These are phyloP conservation scores for Aquilaria agallochum DNA, from an alignment of 441 rosid genomes.

Conservation along the genomic window DNA sequence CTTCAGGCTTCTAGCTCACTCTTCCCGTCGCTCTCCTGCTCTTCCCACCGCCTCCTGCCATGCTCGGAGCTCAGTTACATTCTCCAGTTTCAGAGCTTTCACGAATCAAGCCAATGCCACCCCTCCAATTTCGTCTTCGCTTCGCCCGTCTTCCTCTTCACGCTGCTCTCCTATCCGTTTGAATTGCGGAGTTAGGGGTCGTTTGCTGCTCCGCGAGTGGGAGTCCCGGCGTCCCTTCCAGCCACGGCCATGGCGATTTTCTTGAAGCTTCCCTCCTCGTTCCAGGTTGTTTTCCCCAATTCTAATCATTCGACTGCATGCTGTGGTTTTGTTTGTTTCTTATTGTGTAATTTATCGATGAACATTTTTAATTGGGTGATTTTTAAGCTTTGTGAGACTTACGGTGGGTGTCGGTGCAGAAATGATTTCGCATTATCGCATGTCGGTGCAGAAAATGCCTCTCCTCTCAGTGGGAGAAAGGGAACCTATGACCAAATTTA, in stretches of 20 bases:
- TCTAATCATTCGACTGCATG: not conserved
- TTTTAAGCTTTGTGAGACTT: not conserved
- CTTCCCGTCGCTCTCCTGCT: not conserved
- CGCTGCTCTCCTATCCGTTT: constrained; percentile 23
- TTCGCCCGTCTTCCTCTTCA: constrained; percentile 18
- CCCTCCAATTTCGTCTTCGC: constrained; percentile 13
- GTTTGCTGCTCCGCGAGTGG: constrained; percentile 46
- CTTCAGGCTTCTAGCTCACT: too few relatives aligned
- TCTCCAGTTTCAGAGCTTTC: constrained; percentile 9
- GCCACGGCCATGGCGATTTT: constrained; percentile 38
- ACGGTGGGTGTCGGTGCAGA: constrained; percentile 24
- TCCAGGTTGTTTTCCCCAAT: constrained; percentile 39
- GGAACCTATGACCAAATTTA: constrained; percentile 30
- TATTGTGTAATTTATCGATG: not conserved
- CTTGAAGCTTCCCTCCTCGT: constrained; percentile 77
- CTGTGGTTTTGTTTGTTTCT: not conserved
- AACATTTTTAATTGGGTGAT: not conserved
- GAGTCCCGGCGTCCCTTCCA: constrained; percentile 37
- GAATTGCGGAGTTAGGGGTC: constrained; percentile 21
- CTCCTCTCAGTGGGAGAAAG: constrained; percentile 15
- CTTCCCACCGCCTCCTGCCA: constrained; percentile 1
- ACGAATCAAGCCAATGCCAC: constrained; percentile 13
- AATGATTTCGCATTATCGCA: constrained; percentile 42
- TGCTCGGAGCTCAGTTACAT: constrained; percentile 29
- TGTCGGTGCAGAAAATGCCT: constrained; percentile 30